Evolutionary conservation across 148 eudicot species (phyloP), one percentile per base, ranked within the genome.

Genomic region (Agrostemma githago): DNA sequence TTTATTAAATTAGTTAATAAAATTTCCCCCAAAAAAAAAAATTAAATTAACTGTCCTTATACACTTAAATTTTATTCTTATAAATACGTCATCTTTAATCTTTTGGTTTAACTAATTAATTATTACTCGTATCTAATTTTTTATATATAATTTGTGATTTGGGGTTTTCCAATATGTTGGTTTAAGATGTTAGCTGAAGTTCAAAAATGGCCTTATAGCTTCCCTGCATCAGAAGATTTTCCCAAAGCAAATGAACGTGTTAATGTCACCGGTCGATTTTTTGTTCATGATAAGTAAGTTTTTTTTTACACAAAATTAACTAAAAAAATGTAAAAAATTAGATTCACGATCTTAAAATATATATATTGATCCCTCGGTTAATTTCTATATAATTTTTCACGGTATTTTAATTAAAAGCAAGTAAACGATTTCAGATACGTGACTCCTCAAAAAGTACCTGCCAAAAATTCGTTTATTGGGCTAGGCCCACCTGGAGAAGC

Each of bases 161-260:
- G 12, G 58, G 20, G 41, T 58, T 62, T 56, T 63, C 21, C 12
- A 5, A 6, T 11, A 2, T 40, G 41, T 67, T 42, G 46, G 44
- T 11, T 59, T n/a, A 71, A 93, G 98, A 89, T 88, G 92, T 41
- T 39, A 61, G 73, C 68, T 20, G 97, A 93, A 83, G 88, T 83
- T 6, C 75, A 77, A 74, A 76, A 76, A 56, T 93, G 98, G 98
- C 98, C 98, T 6, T 91, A 91, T 67, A 79, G 77, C 73, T 93
- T 93, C 70, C 96, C 95, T 16, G 90, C 87, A n/a, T 88, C 98
- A 14, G 83, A 89, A n/a, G 92, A 88, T 68, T 93, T 88, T 38
- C 88, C 86, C n/a, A 85, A 81, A 56, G 78, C 87, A 44, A 80
- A 84, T 38, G 86, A 90, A 56, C 87, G 98, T 21, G 94, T 88